Conservation (phyloP, 352 stramenopile species). For the Thalassiosira mediterranea region DNA sequence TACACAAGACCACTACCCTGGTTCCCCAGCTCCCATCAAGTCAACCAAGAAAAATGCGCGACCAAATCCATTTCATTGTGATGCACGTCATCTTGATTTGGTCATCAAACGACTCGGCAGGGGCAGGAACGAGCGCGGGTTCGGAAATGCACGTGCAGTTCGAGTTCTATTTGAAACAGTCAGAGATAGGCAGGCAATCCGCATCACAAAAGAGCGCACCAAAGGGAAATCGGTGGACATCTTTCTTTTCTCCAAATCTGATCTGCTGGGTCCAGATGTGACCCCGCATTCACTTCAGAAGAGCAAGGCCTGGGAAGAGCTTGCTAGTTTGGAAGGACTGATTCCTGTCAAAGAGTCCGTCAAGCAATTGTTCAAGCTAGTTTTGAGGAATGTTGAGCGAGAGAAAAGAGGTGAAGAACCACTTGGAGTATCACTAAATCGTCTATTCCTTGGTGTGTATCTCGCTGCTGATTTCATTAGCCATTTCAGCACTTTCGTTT, state of each 20-base stretch:
- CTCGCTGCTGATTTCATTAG: no score
- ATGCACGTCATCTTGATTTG: constrained; percentile 33
- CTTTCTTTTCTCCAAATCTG: constrained; percentile 10
- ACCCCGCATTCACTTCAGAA: constrained; percentile 29
- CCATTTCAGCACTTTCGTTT: no score
- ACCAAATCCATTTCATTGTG: constrained; percentile 25
- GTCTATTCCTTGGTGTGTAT: constrained; percentile 87
- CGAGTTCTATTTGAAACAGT: constrained; percentile 84
- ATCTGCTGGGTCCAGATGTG: constrained; percentile 26
- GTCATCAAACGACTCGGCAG: constrained; percentile 83
- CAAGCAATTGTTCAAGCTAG: constrained; percentile 82
- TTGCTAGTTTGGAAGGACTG: constrained; percentile 20
- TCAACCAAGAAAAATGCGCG: constrained; percentile 15
- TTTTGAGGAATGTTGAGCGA: constrained; percentile 86
- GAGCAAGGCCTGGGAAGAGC: constrained; percentile 25
- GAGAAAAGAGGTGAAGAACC: constrained; percentile 76
- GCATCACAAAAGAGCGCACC: constrained; percentile 24
- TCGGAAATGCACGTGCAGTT: constrained; percentile 88
- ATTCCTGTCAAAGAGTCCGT: constrained; percentile 85
- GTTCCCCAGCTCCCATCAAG: constrained; percentile 34
- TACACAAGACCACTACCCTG: constrained; percentile 26
- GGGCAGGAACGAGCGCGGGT: constrained; percentile 83
- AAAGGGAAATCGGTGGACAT: constrained; percentile 9
- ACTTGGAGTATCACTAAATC: constrained; percentile 84
- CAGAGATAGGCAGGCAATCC: constrained; percentile 50